A percentile compares a stretch with the other conserved stretches of the same genome.
phyloP scores from a whole-genome alignment of 768 basidiomycete genomes.

The Pleurotus giganteus region DNA sequence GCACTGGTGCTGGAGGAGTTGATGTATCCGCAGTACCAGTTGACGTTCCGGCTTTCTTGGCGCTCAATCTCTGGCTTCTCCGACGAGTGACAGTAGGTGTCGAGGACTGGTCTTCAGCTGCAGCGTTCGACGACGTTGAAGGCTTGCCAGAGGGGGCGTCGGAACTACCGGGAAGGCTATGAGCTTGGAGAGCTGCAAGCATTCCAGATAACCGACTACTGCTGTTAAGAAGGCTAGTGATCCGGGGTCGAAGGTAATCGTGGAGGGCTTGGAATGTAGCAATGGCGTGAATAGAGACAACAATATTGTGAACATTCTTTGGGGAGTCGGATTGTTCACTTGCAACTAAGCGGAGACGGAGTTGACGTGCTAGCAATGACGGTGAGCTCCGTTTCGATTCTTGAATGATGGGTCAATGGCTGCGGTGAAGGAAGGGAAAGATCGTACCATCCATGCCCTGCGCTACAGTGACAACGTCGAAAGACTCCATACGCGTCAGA shows the following conservation, averaged over 20 bases:
- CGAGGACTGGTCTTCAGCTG: conserved; percentile 30
- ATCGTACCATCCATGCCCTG: conserved; percentile 75
- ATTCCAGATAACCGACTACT: conserved; percentile 78
- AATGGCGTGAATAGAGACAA: conserved; percentile 97
- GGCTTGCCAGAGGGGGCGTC: background rate
- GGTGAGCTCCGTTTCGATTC: conserved; percentile 92
- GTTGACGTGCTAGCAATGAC: conserved; percentile 86
- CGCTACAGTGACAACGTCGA: conserved; percentile 89
- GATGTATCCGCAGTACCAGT: conserved; percentile 11
- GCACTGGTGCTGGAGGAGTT: background rate
- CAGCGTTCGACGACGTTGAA: conserved; percentile 37
- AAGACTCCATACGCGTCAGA: conserved; percentile 91
- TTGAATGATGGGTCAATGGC: conserved; percentile 22
- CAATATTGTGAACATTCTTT: conserved; percentile 82
- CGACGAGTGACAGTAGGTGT: conserved; percentile 55
- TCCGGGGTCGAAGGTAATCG: conserved; percentile 91
- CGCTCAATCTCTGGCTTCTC: conserved; percentile 81
- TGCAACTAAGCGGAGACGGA: conserved; percentile 87
- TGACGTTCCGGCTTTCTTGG: conserved; percentile 46
- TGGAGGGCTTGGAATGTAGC: conserved; percentile 97
- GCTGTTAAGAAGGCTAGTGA: conserved; percentile 66
- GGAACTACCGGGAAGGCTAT: conserved; percentile 54
- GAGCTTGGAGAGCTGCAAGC: conserved; percentile 85
- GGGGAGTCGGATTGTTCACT: conserved; percentile 89
- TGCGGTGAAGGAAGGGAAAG: conserved; percentile 1